A percentile compares a stretch with the other conserved stretches of the same genome.
These are phyloP conservation scores for Tephrocybe sp. DNA, from an alignment of 768 basidiomycete species.

Conservation along the genomic window DNA sequence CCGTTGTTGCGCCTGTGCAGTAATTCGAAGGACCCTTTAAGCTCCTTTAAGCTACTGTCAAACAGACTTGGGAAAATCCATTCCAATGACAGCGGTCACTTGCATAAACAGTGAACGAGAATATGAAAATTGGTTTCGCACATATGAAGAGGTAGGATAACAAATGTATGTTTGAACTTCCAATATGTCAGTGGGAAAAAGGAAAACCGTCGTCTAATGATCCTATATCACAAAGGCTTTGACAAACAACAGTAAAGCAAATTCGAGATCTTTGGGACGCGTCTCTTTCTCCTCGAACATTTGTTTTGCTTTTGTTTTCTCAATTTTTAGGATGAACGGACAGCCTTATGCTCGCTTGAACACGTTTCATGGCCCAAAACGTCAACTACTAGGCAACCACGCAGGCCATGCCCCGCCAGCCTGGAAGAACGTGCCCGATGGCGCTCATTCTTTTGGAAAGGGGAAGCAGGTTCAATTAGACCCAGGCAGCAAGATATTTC, in stretches of 20 bases:
- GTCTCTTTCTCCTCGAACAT: not conserved
- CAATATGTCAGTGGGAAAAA: too few species aligned
- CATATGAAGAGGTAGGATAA: too few species aligned
- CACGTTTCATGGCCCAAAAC: conserved; percentile 52
- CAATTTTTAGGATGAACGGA: conserved; percentile 14
- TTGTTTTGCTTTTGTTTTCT: not conserved
- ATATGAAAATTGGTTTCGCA: too few species aligned
- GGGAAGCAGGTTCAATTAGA: conserved; percentile 28
- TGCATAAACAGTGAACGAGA: too few species aligned
- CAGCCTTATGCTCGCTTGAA: conserved; percentile 35
- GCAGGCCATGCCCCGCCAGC: conserved; percentile 58
- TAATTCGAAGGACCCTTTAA: too few species aligned
- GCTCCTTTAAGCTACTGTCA: too few species aligned
- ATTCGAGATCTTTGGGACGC: too few species aligned
- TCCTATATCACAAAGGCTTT: not conserved
- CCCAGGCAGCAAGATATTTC: conserved; percentile 64
- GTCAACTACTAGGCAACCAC: conserved; percentile 54
- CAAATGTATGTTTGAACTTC: too few species aligned
- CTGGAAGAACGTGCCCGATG: conserved; percentile 43
- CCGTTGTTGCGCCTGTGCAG: too few species aligned
- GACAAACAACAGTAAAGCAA: too few species aligned
- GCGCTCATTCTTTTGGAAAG: conserved; percentile 22
- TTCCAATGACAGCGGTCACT: too few species aligned
- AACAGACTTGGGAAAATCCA: too few species aligned
- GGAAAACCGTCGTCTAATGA: not conserved